These are phyloP conservation scores for Penicillium cinerascens DNA, from an alignment of 495 filamentous ascomycete species.

Conservation along the genomic window DNA sequence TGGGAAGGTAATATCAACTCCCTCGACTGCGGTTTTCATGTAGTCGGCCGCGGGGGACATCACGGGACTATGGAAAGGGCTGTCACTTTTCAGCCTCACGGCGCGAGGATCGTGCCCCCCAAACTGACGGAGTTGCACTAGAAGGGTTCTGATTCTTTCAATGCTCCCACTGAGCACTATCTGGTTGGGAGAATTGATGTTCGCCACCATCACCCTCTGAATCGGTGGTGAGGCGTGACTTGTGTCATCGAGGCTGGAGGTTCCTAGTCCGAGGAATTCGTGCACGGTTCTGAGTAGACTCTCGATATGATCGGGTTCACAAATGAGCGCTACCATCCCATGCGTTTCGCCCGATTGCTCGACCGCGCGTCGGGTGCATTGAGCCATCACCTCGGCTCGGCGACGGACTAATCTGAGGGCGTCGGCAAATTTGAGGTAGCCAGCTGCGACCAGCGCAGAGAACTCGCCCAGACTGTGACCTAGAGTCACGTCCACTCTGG, in stretches of 20 bases:
- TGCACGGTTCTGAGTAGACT: constrained; percentile 67
- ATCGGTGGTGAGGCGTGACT: constrained; percentile 64
- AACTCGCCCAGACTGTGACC: constrained; percentile 97
- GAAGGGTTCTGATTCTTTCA: constrained; percentile 75
- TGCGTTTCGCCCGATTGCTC: constrained; percentile 65
- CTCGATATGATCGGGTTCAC: constrained; percentile 69
- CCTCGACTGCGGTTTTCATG: constrained; percentile 62
- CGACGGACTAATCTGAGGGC: constrained; percentile 71
- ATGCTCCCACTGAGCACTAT: constrained; percentile 91
- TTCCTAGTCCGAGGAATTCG: constrained; percentile 69
- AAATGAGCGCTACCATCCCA: constrained; percentile 92
- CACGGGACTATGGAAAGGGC: constrained; percentile 88
- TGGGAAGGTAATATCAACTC: constrained; percentile 65
- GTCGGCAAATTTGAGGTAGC: constrained; percentile 72
- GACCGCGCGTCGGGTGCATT: constrained; percentile 62
- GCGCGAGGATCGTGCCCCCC: constrained; percentile 89
- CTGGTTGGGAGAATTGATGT: constrained; percentile 93
- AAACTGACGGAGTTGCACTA: constrained; percentile 88
- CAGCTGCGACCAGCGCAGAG: constrained; percentile 79
- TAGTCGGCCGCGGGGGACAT: constrained; percentile 80
- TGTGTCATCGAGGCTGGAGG: constrained; percentile 61
- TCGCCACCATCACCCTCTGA: constrained; percentile 86
- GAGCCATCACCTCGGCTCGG: constrained; percentile 82
- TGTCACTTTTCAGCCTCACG: constrained; percentile 82
- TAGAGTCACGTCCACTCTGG: constrained; percentile 73